A percentile compares a stretch with the other conserved stretches of the same genome.
These are phyloP conservation scores for Juncus inflexus DNA, from an alignment of 176 grass and related monocot species.

Conservation along the genomic window DNA sequence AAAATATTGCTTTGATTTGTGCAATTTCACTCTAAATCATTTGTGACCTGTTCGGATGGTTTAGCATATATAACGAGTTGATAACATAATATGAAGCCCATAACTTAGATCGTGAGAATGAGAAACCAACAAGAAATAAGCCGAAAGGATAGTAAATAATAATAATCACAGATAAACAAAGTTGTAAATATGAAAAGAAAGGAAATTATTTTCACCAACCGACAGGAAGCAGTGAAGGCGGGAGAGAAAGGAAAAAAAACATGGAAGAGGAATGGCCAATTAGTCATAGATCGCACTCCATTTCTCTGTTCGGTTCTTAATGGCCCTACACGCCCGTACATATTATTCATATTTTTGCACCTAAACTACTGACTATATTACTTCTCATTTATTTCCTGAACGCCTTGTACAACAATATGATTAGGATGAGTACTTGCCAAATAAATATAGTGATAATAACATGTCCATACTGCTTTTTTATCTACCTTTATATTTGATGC, in stretches of 20 bases:
- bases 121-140: no score
- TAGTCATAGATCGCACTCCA: slow-evolving; percentile 2
- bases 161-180: no score
- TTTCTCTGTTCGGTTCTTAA: neutral
- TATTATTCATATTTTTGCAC: neutral
- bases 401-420: neutral
- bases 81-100: no score
- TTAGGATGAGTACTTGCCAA: no score
- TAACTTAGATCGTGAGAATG: no score
- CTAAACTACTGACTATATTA: neutral
- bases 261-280: neutral
- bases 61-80: no score
- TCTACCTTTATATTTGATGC: no score
- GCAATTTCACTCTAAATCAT: neutral
- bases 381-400: slow-evolving; percentile 12
- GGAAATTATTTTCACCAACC: slow-evolving; percentile 13
- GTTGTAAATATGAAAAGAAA: neutral
- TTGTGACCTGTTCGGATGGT: no score
- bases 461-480: no score
- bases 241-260: neutral
- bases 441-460: no score
- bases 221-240: slow-evolving; percentile 18
- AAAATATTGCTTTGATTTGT: slow-evolving; percentile 24
- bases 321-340: neutral
- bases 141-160: no score